Conservation (phyloP, 208 protist species). For the Leishmania major region DNA sequence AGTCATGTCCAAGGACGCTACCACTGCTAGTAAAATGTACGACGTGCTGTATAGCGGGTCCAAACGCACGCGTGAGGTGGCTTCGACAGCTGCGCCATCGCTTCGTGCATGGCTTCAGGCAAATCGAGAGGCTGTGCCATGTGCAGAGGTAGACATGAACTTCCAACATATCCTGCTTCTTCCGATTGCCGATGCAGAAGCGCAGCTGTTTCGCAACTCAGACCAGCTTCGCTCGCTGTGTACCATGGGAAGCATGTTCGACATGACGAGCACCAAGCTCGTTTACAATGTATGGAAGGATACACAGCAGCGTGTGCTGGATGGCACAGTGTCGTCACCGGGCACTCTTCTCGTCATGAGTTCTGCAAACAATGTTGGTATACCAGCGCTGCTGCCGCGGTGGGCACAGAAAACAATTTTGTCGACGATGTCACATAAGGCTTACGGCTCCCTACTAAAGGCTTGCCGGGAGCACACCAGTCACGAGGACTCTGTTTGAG, state of each 20-base stretch:
- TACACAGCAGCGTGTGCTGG: conserved; percentile 12
- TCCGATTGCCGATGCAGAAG: conserved; percentile 48
- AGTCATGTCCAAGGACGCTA: not conserved
- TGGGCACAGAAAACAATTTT: conserved; percentile 52
- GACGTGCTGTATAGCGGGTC: conserved; percentile 62
- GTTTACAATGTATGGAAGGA: conserved; percentile 49
- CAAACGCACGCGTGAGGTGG: conserved; percentile 2
- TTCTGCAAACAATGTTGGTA: conserved; percentile 57
- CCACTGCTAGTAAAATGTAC: conserved; percentile 30
- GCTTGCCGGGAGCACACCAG: not conserved
- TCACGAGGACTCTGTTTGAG: not conserved
- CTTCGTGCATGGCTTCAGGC: conserved; percentile 18
- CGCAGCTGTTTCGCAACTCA: conserved; percentile 34
- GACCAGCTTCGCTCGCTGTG: conserved; percentile 25
- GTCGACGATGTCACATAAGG: conserved; percentile 40
- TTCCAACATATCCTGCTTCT: conserved; percentile 68
- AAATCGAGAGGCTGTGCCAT: conserved; percentile 10
- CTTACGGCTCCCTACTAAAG: conserved; percentile 43
- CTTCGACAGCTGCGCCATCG: not conserved
- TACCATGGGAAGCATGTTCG: conserved; percentile 49
- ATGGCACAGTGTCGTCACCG: conserved; percentile 11
- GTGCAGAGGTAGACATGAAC: conserved; percentile 49
- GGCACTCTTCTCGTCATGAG: conserved; percentile 71
- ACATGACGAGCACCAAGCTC: conserved; percentile 31
- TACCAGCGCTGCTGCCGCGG: conserved; percentile 44